Conservation (phyloP, 108 stramenopile genomes). For the Cyclotella cryptica region DNA sequence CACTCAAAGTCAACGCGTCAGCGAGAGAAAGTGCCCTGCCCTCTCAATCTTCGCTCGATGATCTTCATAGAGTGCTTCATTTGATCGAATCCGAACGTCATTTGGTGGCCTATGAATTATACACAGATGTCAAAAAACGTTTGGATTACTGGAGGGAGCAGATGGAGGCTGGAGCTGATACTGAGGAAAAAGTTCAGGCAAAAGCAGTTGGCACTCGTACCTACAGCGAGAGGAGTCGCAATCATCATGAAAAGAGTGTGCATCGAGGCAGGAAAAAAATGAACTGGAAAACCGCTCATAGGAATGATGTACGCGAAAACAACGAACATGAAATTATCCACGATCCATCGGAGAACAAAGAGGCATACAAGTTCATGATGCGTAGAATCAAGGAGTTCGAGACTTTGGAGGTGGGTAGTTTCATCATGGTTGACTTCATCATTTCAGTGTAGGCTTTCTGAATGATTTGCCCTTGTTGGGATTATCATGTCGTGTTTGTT, state of each 20-base stretch:
- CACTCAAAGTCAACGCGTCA: too few relatives aligned
- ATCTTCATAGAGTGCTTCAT: slow-evolving; percentile 61
- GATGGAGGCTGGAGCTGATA: background rate
- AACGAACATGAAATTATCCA: background rate
- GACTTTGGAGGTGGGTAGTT: slow-evolving; percentile 39
- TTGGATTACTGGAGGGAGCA: slow-evolving; percentile 16
- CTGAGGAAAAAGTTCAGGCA: background rate
- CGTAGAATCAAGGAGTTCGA: slow-evolving; percentile 29
- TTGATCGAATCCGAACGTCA: slow-evolving; percentile 81
- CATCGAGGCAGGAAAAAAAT: background rate
- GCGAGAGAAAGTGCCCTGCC: slow-evolving; percentile 63
- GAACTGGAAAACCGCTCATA: background rate
- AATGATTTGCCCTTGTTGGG: background rate
- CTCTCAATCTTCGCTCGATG: slow-evolving; percentile 45
- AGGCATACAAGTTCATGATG: slow-evolving; percentile 10
- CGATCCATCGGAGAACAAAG: background rate
- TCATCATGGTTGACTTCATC: background rate
- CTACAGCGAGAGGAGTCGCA: background rate
- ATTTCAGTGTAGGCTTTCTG: background rate
- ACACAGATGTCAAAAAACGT: slow-evolving; percentile 34
- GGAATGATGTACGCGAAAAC: background rate
- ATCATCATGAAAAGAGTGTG: background rate
- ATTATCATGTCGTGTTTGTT: background rate
- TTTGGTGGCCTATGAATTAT: slow-evolving; percentile 62
- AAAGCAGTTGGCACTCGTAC: background rate